Evolutionary conservation across 1,284 basidiomycete genomes (phyloP).

Genomic region (Ganoderma sinense): DNA sequence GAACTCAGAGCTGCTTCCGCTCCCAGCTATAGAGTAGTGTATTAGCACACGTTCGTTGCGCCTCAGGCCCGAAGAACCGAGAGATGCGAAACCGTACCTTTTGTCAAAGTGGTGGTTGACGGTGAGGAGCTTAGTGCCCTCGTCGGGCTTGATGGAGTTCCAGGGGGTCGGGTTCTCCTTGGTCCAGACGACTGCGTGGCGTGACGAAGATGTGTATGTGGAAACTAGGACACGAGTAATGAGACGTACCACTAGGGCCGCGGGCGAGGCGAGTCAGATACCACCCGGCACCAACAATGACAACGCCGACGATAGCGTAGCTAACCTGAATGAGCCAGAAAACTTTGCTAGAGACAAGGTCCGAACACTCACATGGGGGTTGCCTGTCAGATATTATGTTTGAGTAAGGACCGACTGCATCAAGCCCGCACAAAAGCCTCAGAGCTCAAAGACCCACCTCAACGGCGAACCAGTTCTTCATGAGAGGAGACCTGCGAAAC

Average conservation of each 20-base stretch:
- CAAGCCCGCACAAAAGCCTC: slow-evolving; percentile 2
- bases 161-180: slow-evolving; percentile 83
- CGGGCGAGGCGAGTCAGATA: slow-evolving; percentile 75
- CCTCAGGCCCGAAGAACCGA: slow-evolving; percentile 3
- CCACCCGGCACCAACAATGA: slow-evolving; percentile 73
- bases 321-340: slow-evolving; percentile 44
- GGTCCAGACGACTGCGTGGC: slow-evolving; percentile 74
- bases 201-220: not conserved
- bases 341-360: slow-evolving; percentile 5
- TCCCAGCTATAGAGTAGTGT: slow-evolving; percentile 60
- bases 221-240: not conserved
- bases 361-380: slow-evolving; percentile 72
- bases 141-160: slow-evolving; percentile 76
- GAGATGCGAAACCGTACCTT: slow-evolving; percentile 50
- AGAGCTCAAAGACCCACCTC: slow-evolving; percentile 58
- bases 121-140: slow-evolving; percentile 73
- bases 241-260: slow-evolving; percentile 69
- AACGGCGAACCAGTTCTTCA: slow-evolving; percentile 84
- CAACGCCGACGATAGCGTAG: slow-evolving; percentile 73
- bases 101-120: slow-evolving; percentile 79
- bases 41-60: slow-evolving; percentile 19
- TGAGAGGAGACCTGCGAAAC: slow-evolving; percentile 46
- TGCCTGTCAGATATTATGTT: slow-evolving; percentile 53
- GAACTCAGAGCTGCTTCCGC: slow-evolving; percentile 68
- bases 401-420: not conserved